Percentiles rank a stretch among this genome's conserved stretches.
Conservation (phyloP, 139 green algal species). For the Chlorella sp. region DNA sequence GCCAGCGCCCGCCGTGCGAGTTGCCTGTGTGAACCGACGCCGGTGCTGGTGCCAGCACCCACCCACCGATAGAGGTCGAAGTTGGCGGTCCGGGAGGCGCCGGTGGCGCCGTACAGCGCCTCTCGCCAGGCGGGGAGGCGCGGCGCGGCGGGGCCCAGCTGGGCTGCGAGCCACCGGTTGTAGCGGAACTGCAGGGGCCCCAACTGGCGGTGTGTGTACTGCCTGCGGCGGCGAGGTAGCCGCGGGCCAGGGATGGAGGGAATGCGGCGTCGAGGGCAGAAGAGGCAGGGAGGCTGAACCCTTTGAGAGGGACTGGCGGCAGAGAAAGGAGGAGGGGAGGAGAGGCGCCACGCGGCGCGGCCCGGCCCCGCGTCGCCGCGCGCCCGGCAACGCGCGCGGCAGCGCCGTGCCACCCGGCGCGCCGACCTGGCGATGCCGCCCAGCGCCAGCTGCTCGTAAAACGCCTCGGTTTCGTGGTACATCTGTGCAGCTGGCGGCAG, state of each 20-base stretch:
- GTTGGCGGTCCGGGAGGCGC: too few species aligned
- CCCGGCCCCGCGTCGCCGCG: background rate
- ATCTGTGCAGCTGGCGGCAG: background rate
- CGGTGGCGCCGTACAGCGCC: constrained; percentile 34
- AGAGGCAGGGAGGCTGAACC: background rate
- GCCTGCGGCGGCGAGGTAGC: constrained; percentile 30
- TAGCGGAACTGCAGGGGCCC: constrained; percentile 49
- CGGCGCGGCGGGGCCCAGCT: constrained; percentile 7
- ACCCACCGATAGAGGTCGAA: too few species aligned
- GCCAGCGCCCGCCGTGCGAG: background rate
- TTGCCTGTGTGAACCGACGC: too few species aligned
- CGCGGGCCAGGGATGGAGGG: constrained; percentile 10
- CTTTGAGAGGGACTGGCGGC: background rate
- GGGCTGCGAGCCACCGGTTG: constrained; percentile 39
- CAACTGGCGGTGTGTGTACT: constrained; percentile 47
- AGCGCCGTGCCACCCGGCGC: background rate
- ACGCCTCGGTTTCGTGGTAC: background rate
- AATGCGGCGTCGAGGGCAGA: background rate
- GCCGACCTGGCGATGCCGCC: background rate
- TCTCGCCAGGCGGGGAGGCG: constrained; percentile 32
- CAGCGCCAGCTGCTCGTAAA: background rate
- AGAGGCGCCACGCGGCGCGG: background rate
- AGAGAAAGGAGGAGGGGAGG: background rate
- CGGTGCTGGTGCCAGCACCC: too few species aligned
- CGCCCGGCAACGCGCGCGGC: background rate